Evolutionary conservation across 2,329 filamentous ascomycete genomes (phyloP).

Genomic region (Beauveria sp.): DNA sequence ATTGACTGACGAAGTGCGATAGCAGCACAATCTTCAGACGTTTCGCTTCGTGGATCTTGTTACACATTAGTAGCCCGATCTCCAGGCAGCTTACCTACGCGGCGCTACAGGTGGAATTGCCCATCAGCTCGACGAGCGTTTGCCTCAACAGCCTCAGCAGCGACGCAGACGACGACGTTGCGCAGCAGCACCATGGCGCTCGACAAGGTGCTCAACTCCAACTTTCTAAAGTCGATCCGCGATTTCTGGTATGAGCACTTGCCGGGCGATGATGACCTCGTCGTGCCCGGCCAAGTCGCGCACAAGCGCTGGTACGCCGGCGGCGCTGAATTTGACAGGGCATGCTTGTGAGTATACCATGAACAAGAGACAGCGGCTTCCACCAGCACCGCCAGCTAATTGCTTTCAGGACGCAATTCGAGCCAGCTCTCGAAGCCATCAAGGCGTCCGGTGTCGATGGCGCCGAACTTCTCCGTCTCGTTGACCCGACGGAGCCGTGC

Average conservation of each 20-base stretch:
- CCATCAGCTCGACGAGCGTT: not conserved
- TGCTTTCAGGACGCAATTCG: conserved; percentile 22
- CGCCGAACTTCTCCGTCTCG: conserved; percentile 21
- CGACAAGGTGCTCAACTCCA: conserved; percentile 19
- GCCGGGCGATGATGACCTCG: conserved; percentile 17
- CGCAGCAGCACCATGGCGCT: conserved; percentile 2
- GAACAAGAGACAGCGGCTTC: no score
- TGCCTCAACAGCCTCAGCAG: not conserved
- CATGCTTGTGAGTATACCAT: conserved; percentile 24
- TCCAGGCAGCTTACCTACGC: not conserved
- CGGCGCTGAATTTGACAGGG: conserved; percentile 25
- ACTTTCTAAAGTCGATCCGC: conserved; percentile 23
- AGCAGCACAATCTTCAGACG: not conserved
- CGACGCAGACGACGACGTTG: not conserved
- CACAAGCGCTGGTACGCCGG: conserved; percentile 28
- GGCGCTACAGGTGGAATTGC: not conserved
- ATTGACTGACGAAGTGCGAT: not conserved
- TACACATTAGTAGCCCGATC: not conserved
- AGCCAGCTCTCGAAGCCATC: conserved; percentile 27
- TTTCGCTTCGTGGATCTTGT: not conserved
- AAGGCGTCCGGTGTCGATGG: conserved; percentile 18
- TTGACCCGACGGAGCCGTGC: conserved; percentile 19
- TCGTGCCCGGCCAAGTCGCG: conserved; percentile 20
- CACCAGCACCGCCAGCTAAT: not conserved
- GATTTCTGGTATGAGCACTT: conserved; percentile 33